phyloP scores from a whole-genome alignment of 202 grass and related monocot genomes.

The Setaria italica region DNA sequence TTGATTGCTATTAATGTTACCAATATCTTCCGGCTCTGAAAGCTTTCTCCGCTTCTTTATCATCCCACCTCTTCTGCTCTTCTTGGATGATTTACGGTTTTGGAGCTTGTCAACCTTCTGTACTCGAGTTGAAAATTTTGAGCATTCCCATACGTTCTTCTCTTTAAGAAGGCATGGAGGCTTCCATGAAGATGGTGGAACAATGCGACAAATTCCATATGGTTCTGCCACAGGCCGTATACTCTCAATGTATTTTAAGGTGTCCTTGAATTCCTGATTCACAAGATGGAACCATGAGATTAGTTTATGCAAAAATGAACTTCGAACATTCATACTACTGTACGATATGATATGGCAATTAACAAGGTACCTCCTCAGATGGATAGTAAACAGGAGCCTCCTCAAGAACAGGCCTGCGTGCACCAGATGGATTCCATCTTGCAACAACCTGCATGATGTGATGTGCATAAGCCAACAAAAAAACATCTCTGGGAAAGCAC shows the following conservation, averaged over 20 bases:
- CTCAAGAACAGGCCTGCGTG: conserved; percentile 66
- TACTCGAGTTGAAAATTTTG: conserved; percentile 79
- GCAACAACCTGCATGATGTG: conserved; percentile 69
- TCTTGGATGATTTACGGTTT: conserved; percentile 77
- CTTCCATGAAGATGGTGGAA: conserved; percentile 91
- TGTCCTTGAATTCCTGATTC: conserved; percentile 83
- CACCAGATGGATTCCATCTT: conserved; percentile 81
- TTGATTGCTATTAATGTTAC: conserved; percentile 23
- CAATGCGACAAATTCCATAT: conserved; percentile 94
- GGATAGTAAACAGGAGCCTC: conserved; percentile 91
- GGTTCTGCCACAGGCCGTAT: conserved; percentile 73
- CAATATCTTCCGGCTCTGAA: conserved; percentile 50
- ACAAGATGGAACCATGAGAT: conserved; percentile 29
- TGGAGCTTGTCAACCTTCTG: conserved; percentile 94
- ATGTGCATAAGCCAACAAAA: conserved; percentile 25
- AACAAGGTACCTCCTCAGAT: conserved; percentile 74
- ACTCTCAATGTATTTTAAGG: conserved; percentile 85
- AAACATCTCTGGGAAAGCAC: not conserved
- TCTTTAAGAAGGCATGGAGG: conserved; percentile 87
- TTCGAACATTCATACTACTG: conserved; percentile 4
- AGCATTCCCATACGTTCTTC: conserved; percentile 71
- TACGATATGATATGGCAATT: not conserved
- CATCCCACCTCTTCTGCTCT: conserved; percentile 55
- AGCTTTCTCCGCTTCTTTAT: conserved; percentile 85
- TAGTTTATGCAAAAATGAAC: not conserved